Conservation (phyloP, 345 rosid species). For the Cardiospermum halicacabum region DNA sequence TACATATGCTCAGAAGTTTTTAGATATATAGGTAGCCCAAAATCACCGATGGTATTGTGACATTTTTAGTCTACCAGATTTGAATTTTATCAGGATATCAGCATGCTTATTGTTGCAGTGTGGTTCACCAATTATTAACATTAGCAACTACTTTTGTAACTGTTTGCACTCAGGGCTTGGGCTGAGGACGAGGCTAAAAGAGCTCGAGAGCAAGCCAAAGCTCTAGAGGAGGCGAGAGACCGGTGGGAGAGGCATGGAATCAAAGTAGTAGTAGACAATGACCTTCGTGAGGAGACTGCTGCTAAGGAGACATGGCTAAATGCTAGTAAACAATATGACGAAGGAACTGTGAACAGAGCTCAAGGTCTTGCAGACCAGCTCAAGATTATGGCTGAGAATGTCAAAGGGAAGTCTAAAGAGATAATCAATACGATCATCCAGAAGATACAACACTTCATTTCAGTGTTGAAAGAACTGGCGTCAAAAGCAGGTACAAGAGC, state of each 20-base stretch:
- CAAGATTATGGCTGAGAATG: constrained; percentile 47
- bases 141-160: not conserved
- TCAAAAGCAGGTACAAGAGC: constrained; percentile 20
- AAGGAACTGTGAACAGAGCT: constrained; percentile 58
- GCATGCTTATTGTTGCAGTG: not conserved
- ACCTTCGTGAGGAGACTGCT: constrained; percentile 62
- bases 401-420: constrained; percentile 48
- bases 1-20: not conserved
- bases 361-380: constrained; percentile 50
- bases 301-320: constrained; percentile 55
- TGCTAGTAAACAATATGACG: constrained; percentile 45
- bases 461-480: constrained; percentile 41
- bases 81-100: not conserved
- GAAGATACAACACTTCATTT: constrained; percentile 37
- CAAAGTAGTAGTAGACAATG: constrained; percentile 72
- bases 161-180: constrained; percentile 59
- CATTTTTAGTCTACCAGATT: no score
- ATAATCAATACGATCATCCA: constrained; percentile 43
- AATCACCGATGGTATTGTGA: no score
- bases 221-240: constrained; percentile 79
- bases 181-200: constrained; percentile 92
- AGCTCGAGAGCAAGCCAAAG: constrained; percentile 75
- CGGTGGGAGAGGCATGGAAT: constrained; percentile 86
- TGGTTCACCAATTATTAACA: not conserved
- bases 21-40: not conserved